Base-by-base conservation (phyloP, 75 land plant species). In the Adiantum capillusveneris region DNA sequence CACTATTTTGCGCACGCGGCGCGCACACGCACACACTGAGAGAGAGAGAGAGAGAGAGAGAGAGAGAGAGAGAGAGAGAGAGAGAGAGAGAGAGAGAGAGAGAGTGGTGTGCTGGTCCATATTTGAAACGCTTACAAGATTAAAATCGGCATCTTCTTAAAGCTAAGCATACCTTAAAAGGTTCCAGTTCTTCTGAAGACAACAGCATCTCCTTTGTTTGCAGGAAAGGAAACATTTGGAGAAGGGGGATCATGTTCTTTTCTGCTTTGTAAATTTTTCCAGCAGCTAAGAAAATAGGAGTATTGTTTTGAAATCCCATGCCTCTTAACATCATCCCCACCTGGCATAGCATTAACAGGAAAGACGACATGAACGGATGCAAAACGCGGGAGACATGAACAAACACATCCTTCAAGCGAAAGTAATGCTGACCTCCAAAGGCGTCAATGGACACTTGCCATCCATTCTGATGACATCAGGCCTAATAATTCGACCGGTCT, bases 401-500 rank as follows among this genome's bases (percentile, higher is more conserved):
- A n/a, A n/a, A n/a, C n/a, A n/a, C n/a, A n/a, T n/a, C n/a, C n/a
- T n/a, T n/a, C n/a, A n/a, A n/a, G n/a, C n/a, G n/a, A 18, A 65
- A 2, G 1, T 31, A 36, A 9, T 24, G 14, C 11, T 21, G 49
- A 94, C 98, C 96, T 94, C 98, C 31, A 94, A 50, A 22, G 98
- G 98, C 37, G 98, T 86, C 30, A 94, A 65, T 0, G 98, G 98
- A 63, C 98, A 93, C 62, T 81, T 88, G 46, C 98, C 98, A 74
- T 86, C 70, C 69, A 63, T 83, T 53, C 98, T 75, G 56, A 66
- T 83, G 11, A 59, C 69, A 20, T 75, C 87, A 19, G 98, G 96
- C 31, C 64, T 77, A 63, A 83, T 81, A 11, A 84, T 67, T 50
- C 96, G 77, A 27, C 87, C 96, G 21, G 69, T 81, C 70, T 56